Evolutionary conservation across 148 eudicot species (phyloP).

Genomic region (Vaccinium vitisidaea): DNA sequence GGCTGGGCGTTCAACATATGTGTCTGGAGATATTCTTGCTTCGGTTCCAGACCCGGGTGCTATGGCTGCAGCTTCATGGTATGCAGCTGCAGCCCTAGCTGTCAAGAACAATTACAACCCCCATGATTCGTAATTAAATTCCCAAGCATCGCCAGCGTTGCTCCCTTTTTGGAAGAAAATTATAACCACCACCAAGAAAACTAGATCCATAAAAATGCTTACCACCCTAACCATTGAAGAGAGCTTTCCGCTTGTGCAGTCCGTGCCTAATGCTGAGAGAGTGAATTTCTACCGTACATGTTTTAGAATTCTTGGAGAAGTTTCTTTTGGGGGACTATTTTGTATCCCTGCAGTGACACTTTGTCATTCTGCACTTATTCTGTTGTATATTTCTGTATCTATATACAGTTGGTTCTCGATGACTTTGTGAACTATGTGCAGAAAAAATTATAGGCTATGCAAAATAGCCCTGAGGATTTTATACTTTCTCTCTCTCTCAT

Average conservation of each 20-base stretch:
- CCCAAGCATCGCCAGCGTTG: neutral
- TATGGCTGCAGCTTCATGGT: constrained; percentile 98
- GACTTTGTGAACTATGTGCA: neutral
- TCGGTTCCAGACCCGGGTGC: constrained; percentile 96
- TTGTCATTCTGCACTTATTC: neutral
- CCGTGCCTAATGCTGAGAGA: constrained; percentile 25
- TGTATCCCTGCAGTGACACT: neutral
- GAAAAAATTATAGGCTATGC: neutral
- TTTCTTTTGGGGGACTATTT: neutral
- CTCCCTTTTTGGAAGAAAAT: constrained; percentile 1
- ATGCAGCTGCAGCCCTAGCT: constrained; percentile 79
- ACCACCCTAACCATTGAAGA: neutral
- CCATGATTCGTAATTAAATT: constrained; percentile 14
- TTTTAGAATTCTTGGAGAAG: neutral
- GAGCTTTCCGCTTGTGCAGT: constrained; percentile 27
- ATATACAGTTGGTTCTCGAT: neutral
- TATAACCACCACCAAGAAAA: constrained; percentile 13
- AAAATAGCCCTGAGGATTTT: neutral
- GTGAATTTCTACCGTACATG: neutral
- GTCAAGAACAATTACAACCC: constrained; percentile 36
- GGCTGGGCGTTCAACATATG: constrained; percentile 93
- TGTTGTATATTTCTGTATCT: neutral
- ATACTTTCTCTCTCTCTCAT: neutral
- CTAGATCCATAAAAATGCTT: neutral
- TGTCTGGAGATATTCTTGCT: constrained; percentile 63